Base-by-base conservation (phyloP, 2,329 filamentous ascomycete genomes). In the Parastagonospora avenae region DNA sequence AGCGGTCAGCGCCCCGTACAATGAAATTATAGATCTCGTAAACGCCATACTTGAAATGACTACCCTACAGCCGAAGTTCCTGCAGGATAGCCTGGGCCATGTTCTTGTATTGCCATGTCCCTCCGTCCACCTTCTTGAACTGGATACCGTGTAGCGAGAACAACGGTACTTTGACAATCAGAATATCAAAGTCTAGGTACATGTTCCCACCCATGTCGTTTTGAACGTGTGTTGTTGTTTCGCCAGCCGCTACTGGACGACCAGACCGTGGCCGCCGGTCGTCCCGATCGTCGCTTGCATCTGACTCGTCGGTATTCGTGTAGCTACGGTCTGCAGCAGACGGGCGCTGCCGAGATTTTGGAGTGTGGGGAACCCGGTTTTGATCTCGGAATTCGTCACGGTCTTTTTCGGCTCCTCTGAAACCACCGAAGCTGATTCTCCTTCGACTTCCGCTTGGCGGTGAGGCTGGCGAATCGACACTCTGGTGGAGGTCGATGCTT, bases 61-160 rank as follows among this genome's bases (percentile, higher is more conserved):
- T 10, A 9, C 48, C 69, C 86, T 60, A 96, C 57, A 97, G 82
- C 69, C 87, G 86, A 62, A 99, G 77, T 72, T 94, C 92, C 68
- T 89, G 86, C 62, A 99, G 79, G 66, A 99, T 97, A 65, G 92
- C 92, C 75, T 96, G 92, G 31, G 94, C 94, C 92, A 97, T 95
- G 68, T 91, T 93, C 80, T 97, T 96, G 78, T 96, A 99, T 74
- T 97, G 92, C 92, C 93, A 97, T 51, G 94, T 97, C 52, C 95
- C 93, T 31, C 94, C 93, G 50, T 90, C 85, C 62, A 97, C 88
- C 71, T 94, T 92, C 82, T 99, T 99, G 80, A 99, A 99, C 73
- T 97, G 94, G 55, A 99, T 92, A 42, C 94, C 94, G 69, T 99
- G 93, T 50, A 99, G 77, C 36, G 89, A 92, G 54, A 99, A 85